Evolutionary conservation across 2,329 filamentous ascomycete genomes (phyloP).

Genomic region (Huntiella savannae): DNA sequence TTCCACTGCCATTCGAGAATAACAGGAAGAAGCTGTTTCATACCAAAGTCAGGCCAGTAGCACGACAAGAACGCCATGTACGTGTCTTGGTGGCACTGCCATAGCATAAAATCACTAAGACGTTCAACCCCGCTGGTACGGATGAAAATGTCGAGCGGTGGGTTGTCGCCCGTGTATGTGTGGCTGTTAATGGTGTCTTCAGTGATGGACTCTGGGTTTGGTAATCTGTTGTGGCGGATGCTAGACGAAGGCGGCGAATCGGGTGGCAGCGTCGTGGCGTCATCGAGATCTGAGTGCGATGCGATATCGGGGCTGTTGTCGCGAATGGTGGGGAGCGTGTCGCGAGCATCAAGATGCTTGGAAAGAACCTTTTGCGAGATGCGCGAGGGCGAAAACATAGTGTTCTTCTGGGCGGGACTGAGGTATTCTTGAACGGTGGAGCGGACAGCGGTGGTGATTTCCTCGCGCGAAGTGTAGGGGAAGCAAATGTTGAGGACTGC

Average conservation of each 20-base stretch:
- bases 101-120: constrained; percentile 94
- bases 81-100: constrained; percentile 88
- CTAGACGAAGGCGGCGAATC: constrained; percentile 26
- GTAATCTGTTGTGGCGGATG: constrained; percentile 21
- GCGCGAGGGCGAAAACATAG: constrained; percentile 69
- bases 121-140: constrained; percentile 85
- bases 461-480: constrained; percentile 87
- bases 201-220: constrained; percentile 75
- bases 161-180: constrained; percentile 71
- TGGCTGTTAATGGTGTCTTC: constrained; percentile 64
- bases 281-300: constrained; percentile 27
- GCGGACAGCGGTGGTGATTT: constrained; percentile 80
- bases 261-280: constrained; percentile 37
- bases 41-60: constrained; percentile 88
- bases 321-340: constrained; percentile 29
- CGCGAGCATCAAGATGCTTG: constrained; percentile 34
- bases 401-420: constrained; percentile 37
- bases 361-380: constrained; percentile 73
- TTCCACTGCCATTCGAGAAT: constrained; percentile 74
- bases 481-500: constrained; percentile 80
- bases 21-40: constrained; percentile 85
- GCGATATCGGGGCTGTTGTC: constrained; percentile 28
- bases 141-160: constrained; percentile 77
- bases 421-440: constrained; percentile 77
- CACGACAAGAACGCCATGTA: constrained; percentile 84